Evolutionary conservation across 2,329 filamentous ascomycete genomes (phyloP).

Genomic region (Fusarium sp.): DNA sequence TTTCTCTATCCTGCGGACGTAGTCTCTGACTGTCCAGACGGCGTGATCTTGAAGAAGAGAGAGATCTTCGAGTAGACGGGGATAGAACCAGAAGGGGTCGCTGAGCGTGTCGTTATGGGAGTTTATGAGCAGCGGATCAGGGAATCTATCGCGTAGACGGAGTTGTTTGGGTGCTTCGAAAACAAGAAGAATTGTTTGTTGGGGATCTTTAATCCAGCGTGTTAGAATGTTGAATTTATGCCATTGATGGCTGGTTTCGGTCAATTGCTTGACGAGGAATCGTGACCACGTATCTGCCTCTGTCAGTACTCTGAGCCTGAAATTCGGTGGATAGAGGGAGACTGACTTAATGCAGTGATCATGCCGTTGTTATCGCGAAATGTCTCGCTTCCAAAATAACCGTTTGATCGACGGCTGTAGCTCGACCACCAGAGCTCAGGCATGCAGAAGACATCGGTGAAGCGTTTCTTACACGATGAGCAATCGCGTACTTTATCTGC

Average conservation of each 20-base stretch:
- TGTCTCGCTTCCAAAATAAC: slow-evolving; percentile 51
- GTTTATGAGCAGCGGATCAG: background rate
- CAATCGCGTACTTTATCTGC: slow-evolving; percentile 48
- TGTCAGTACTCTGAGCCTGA: background rate
- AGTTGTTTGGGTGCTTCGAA: slow-evolving; percentile 13
- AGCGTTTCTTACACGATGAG: slow-evolving; percentile 35
- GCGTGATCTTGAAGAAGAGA: slow-evolving; percentile 27
- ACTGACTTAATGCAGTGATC: slow-evolving; percentile 8
- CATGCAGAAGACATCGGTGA: slow-evolving; percentile 33
- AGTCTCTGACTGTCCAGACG: slow-evolving; percentile 54
- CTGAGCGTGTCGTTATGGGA: background rate
- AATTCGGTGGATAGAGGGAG: fast-evolving
- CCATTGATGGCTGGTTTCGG: background rate
- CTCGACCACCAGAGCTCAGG: slow-evolving; percentile 50
- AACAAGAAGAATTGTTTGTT: slow-evolving; percentile 20
- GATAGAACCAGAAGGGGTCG: slow-evolving; percentile 31
- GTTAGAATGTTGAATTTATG: slow-evolving; percentile 32
- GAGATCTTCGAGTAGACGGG: background rate
- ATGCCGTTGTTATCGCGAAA: slow-evolving; percentile 38
- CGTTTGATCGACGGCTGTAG: slow-evolving; percentile 50
- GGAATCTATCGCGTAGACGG: background rate
- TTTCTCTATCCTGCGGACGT: slow-evolving; percentile 50
- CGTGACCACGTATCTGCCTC: slow-evolving; percentile 25
- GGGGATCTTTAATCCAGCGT: slow-evolving; percentile 11
- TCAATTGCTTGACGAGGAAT: slow-evolving; percentile 21